phyloP scores from a whole-genome alignment of 306 rosid species.

The Phaseolus lunatus region DNA sequence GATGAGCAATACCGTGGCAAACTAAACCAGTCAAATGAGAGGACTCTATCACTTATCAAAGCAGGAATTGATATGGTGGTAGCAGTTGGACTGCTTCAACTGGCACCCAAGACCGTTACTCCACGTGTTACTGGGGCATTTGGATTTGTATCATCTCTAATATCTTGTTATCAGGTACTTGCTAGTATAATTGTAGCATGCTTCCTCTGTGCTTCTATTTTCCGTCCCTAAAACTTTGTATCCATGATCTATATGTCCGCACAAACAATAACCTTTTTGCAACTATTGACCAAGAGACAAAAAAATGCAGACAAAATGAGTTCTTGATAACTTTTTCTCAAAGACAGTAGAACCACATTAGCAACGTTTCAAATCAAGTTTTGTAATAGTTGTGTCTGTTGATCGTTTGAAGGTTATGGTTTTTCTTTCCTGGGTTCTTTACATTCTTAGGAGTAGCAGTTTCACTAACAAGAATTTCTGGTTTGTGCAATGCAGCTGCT shows the following conservation, averaged over 20 bases:
- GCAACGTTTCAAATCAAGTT: neutral
- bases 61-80: conserved; percentile 83
- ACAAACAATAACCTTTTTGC: neutral
- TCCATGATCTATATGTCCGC: conserved; percentile 7
- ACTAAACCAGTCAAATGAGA: conserved; percentile 76
- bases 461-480: conserved; percentile 43
- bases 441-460: conserved; percentile 9
- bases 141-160: conserved; percentile 85
- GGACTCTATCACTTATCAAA: conserved; percentile 86
- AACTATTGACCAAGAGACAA: neutral
- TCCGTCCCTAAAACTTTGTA: conserved; percentile 2
- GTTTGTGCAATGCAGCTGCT: conserved; percentile 73
- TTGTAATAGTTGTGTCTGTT: conserved; percentile 5
- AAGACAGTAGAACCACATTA: neutral
- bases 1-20: conserved; percentile 78
- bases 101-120: conserved; percentile 86
- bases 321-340: neutral
- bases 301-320: conserved; percentile 5
- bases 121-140: conserved; percentile 94
- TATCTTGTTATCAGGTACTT: conserved; percentile 94
- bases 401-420: neutral
- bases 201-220: conserved; percentile 38
- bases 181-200: conserved; percentile 18
- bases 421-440: conserved; percentile 19
- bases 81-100: conserved; percentile 89